phyloP scores from a whole-genome alignment of 2,329 filamentous ascomycete species.

The Fusarium phyllophilum region DNA sequence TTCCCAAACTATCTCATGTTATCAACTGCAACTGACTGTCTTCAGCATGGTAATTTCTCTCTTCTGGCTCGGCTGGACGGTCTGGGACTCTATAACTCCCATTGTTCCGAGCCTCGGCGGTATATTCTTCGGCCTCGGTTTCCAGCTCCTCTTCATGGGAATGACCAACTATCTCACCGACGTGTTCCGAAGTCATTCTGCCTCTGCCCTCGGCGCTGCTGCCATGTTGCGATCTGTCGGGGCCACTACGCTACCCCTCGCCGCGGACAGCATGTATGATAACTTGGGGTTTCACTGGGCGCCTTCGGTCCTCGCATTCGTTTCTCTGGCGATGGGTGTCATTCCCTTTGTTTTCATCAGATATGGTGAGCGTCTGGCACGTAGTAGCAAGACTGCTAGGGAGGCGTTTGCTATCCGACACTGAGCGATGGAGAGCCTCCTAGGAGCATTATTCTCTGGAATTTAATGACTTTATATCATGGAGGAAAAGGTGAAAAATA shows the following conservation, averaged over 20 bases:
- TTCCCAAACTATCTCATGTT: slow-evolving; percentile 46
- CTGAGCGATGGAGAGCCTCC: neutral
- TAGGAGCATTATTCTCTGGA: neutral
- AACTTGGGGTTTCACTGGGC: slow-evolving; percentile 50
- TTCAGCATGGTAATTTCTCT: slow-evolving; percentile 64
- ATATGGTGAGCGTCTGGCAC: slow-evolving; percentile 45
- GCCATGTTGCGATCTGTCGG: slow-evolving; percentile 49
- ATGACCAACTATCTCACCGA: slow-evolving; percentile 51
- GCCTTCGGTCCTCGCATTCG: slow-evolving; percentile 48
- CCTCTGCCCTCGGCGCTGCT: slow-evolving; percentile 50
- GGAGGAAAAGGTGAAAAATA: neutral
- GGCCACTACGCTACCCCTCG: slow-evolving; percentile 48
- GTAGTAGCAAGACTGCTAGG: slow-evolving; percentile 43
- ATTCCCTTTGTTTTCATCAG: slow-evolving; percentile 49
- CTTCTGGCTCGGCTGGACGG: slow-evolving; percentile 71
- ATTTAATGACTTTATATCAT: neutral
- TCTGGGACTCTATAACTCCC: slow-evolving; percentile 48
- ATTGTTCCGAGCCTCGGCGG: slow-evolving; percentile 53
- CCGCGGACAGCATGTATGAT: slow-evolving; percentile 47
- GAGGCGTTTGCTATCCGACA: slow-evolving; percentile 37
- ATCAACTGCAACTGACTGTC: neutral
- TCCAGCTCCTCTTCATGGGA: slow-evolving; percentile 50
- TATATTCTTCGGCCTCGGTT: slow-evolving; percentile 56
- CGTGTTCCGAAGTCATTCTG: slow-evolving; percentile 47
- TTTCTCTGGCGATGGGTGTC: slow-evolving; percentile 45